Evolutionary conservation across 106 monocot genomes (phyloP).

Genomic region (Phalaenopsis equestris): DNA sequence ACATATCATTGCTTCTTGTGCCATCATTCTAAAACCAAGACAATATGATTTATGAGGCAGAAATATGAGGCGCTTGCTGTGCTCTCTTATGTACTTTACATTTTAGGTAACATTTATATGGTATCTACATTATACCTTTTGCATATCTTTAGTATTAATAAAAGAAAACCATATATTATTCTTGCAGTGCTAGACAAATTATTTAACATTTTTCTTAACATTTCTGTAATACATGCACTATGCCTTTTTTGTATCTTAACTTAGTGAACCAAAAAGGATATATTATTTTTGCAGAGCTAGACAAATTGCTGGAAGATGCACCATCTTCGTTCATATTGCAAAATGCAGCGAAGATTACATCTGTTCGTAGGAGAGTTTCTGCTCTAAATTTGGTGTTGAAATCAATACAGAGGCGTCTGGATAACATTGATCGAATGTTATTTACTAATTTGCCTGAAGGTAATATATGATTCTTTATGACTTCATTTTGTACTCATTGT

Average conservation of each 20-base stretch:
- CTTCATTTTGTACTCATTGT: background rate
- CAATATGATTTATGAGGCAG: background rate
- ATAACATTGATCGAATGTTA: conserved; percentile 72
- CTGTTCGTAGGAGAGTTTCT: conserved; percentile 66
- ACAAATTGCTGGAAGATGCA: conserved; percentile 87
- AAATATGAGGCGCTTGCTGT: background rate
- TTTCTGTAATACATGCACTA: background rate
- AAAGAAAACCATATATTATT: background rate
- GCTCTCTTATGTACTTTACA: background rate
- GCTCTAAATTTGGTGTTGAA: conserved; percentile 68
- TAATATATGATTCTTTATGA: conserved; percentile 4
- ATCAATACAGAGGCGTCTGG: conserved; percentile 84
- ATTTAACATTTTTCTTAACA: background rate
- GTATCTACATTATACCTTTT: background rate
- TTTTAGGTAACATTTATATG: background rate
- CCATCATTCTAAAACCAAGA: background rate
- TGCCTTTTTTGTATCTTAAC: background rate
- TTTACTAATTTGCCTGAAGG: conserved; percentile 36
- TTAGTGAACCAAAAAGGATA: background rate
- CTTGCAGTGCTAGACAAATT: too few relatives aligned
- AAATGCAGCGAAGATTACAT: conserved; percentile 77
- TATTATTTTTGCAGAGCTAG: conserved; percentile 46
- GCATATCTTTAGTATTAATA: background rate
- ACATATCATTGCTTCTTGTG: background rate
- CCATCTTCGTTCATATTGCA: conserved; percentile 78